Evolutionary conservation across 2,329 filamentous ascomycete species (phyloP).

Genomic region (Fusarium sp.): DNA sequence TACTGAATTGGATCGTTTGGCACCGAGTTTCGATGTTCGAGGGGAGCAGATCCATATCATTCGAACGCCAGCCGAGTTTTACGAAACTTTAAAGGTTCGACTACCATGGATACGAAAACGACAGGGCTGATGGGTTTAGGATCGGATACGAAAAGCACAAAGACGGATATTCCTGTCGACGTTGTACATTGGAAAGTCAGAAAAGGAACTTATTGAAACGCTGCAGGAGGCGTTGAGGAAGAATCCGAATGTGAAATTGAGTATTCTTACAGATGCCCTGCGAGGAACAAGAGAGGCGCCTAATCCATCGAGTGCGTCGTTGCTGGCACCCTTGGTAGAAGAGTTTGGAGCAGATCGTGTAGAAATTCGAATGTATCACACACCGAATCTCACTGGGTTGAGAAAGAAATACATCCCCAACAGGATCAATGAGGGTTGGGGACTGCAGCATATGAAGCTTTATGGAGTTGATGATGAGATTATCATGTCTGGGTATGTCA

Average conservation of each 20-base stretch:
- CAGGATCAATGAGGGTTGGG: conserved; percentile 98
- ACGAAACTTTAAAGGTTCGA: conserved; percentile 84
- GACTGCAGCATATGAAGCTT: conserved; percentile 98
- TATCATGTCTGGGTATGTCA: conserved; percentile 82
- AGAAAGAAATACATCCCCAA: conserved; percentile 86
- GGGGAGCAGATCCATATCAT: conserved; percentile 86
- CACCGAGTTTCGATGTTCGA: conserved; percentile 88
- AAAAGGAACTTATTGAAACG: conserved; percentile 86
- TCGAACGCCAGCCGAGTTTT: conserved; percentile 87
- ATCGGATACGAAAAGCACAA: conserved; percentile 84
- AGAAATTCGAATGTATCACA: conserved; percentile 97
- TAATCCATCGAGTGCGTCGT: conserved; percentile 84
- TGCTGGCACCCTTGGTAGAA: conserved; percentile 83
- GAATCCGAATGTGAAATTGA: conserved; percentile 83
- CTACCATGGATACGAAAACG: not conserved
- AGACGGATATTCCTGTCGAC: conserved; percentile 92
- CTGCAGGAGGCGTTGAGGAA: conserved; percentile 78
- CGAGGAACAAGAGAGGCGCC: conserved; percentile 93
- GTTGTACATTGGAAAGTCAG: conserved; percentile 93
- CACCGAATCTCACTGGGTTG: conserved; percentile 90
- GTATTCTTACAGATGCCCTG: conserved; percentile 90
- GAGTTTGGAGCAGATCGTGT: conserved; percentile 89
- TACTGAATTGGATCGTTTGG: conserved; percentile 85
- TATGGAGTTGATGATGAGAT: conserved; percentile 97
- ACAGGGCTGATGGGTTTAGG: conserved; percentile 57